Conservation (phyloP, 768 basidiomycete species). For the Suillus brevipes region DNA sequence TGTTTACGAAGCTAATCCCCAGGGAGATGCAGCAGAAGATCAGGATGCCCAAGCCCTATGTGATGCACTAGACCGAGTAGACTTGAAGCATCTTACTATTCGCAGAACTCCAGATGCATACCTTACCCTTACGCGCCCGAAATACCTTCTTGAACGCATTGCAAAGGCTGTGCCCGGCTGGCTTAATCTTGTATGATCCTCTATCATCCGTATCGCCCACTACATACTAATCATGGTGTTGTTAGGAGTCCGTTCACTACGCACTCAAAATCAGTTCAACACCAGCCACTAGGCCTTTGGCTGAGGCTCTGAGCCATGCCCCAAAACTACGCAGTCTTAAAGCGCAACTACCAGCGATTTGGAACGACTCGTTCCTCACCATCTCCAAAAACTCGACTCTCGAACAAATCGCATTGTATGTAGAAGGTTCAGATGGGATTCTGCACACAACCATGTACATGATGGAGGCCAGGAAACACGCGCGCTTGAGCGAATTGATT, state of each 20-base stretch:
- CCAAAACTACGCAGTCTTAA: slow-evolving; percentile 49
- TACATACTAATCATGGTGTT: slow-evolving; percentile 8
- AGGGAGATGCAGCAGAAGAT: slow-evolving; percentile 14
- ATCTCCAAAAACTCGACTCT: slow-evolving; percentile 50
- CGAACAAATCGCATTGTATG: slow-evolving; percentile 43
- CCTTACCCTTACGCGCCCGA: slow-evolving; percentile 51
- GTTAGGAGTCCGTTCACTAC: slow-evolving; percentile 52
- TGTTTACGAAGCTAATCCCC: slow-evolving; percentile 8
- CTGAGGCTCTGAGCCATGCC: slow-evolving; percentile 39
- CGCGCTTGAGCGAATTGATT: slow-evolving; percentile 53
- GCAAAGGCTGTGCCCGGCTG: slow-evolving; percentile 46
- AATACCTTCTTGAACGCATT: slow-evolving; percentile 45
- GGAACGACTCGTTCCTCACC: slow-evolving; percentile 54
- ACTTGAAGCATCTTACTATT: slow-evolving; percentile 48
- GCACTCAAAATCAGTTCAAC: slow-evolving; percentile 56
- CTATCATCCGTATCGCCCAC: slow-evolving; percentile 5
- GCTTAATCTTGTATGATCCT: slow-evolving; percentile 46
- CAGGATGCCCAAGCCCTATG: slow-evolving; percentile 40
- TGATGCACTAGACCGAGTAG: slow-evolving; percentile 38
- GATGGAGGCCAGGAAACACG: slow-evolving; percentile 53
- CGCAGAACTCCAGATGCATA: slow-evolving; percentile 54
- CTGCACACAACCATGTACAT: slow-evolving; percentile 56
- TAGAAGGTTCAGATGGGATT: slow-evolving; percentile 33
- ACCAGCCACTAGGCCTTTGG: slow-evolving; percentile 26
- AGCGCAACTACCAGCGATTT: slow-evolving; percentile 57